Evolutionary conservation across 805 yeast genomes (phyloP), one percentile per base, ranked within the genome.

Genomic region (Grigorovia jiainica): DNA sequence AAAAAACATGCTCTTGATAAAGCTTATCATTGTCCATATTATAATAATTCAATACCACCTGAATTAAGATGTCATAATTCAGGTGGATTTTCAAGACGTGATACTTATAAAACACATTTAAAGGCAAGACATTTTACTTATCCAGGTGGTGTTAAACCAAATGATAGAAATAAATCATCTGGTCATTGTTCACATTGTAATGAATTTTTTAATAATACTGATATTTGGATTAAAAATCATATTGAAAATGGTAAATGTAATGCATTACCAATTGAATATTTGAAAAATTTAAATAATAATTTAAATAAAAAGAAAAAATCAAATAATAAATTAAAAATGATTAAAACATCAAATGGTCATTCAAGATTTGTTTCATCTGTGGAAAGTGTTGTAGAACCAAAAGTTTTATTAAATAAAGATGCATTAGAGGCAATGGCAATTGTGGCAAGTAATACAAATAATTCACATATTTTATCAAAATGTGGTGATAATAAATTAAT

Each of bases 41-140:
- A 58, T 48, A 64, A 67, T 39, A 54, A 49, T 3, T 49, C 48
- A 17, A 40, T 57, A 8, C 52, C 61, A 3, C 62, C 53, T 10
- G 61, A 58, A 18, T 35, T 48, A 29, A 51, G 60, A 29, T 61
- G 65, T 38, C 65, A 61, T 45, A 49, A 49, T 19, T 49, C 62
- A 2, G 96, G 96, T 40, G 96, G 95, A 1, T 87, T 87, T 58
- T 82, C 94, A 13, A 73, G 97, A 55, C 75, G 95, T 54, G 97
- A 87, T 60, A 89, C 96, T 1, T 87, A 78, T 67, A 87, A 87
- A 67, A 87, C 95, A 1, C 97, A 87, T 65, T 71, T 87, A 51
- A 87, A 85, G 58, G 82, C 95, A 13, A 75, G 92, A 50, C 97
- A 87, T 65, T 85, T 85, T 62, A 75, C 75, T 42, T 87, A 86